Evolutionary conservation across 352 stramenopile species (phyloP), one percentile per base, ranked within the genome.

Genomic region (Saprolegnia parasitica): DNA sequence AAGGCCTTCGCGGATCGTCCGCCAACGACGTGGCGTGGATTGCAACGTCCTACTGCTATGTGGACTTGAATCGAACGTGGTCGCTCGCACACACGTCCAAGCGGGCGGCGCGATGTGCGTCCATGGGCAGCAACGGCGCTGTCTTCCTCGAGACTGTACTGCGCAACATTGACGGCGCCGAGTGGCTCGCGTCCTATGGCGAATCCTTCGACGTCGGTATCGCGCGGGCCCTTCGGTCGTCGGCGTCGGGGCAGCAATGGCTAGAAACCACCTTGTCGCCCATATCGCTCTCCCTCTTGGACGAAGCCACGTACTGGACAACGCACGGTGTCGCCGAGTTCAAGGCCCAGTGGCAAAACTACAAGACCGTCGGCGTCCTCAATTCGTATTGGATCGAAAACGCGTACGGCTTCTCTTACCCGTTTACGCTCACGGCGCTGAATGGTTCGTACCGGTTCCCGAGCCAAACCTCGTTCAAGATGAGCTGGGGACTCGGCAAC

Each of bases 401-500:
- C 32, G 61, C 40, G 2, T 56, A 56, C 24, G 61, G 61, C 3
- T 26, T 56, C 10, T n/a, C 26, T 2, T 67, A 56, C 32, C 61
- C 61, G 21, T 46, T 67, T 20, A 42, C 39, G 46, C 61, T 67
- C 26, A 16, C 16, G 16, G 20, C 21, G n/a, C 20, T 26, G 15
- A 62, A 67, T 24, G 35, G 37, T 5, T 29, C 35, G 13, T 67
- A 45, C 32, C 42, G 42, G 47, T 56, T 67, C 23, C 4, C 42
- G 23, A 29, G 23, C 20, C 60, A 67, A 56, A 67, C 60, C 4
- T 57, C 60, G 4, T 67, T 67, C 47, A 67, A 67, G 24, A 67
- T 67, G 60, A 18, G 63, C 26, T 67, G 60, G 60, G 37, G 23
- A 4, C 63, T 67, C 10, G 60, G 18, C 6, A 52, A 67, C 35